Evolutionary conservation across 352 stramenopile genomes (phyloP), one percentile per base, ranked within the genome.

Genomic region (Phytophthora meadii): DNA sequence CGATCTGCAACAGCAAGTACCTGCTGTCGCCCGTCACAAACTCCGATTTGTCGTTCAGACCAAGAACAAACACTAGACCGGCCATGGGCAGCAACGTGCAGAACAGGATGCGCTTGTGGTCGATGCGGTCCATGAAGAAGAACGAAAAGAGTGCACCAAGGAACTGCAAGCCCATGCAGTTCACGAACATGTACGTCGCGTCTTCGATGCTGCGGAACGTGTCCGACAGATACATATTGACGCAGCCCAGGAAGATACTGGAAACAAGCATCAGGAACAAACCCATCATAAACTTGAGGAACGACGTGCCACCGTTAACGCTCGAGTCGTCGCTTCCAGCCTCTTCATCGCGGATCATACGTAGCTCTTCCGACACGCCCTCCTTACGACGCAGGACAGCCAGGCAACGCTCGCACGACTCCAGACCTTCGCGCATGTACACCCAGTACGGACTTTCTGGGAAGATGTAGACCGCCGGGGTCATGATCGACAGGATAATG

Each of bases 371-470:
- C 5, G 74, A 74, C 39, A 93, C 87, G 42, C 77, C 80, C 30
- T 90, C 80, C 65, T 93, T 93, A 54, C 87, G 87, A 58, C 87
- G 87, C 4, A 95, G 55, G 25, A 95, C 74, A 28, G 81, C 74
- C 41, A 95, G 46, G 17, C 82, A 90, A 22, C 80, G 79, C 60
- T 95, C 85, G 40, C 83, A 87, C 30, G 83, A 83, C 45, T 95
- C 87, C 17, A 90, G 51, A 4, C 87, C 87, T 65, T 93, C 79
- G 17, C 84, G 84, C 58, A 85, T 81, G 72, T 92, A 89, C 11
- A 95, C 82, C 87, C 87, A 95, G 66, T 91, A 88, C n/a, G 87
- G 87, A 44, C 81, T 92, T 55, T 95, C 87, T 7, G 87, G 87
- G 74, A 93, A 95, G 39, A 95, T 89, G 70, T 95, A 92, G 7